Evolutionary conservation across 2,329 filamentous ascomycete genomes (phyloP), one percentile per base, ranked within the genome.

Genomic region (Penicillium psychrosexuale): DNA sequence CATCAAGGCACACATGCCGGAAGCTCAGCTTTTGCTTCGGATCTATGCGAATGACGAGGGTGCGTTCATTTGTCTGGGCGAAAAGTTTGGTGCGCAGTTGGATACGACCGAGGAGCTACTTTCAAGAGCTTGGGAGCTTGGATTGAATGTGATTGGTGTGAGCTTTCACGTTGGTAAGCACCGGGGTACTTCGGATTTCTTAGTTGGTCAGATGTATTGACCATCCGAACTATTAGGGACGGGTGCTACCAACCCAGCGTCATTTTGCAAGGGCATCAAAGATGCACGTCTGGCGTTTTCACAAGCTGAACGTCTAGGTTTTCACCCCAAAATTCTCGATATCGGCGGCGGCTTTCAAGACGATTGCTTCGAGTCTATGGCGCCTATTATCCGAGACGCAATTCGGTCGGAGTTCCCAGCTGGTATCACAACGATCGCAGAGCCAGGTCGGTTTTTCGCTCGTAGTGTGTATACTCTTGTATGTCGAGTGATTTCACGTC

Each of bases 91-190:
- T 15, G 65, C 65, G 8, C 56, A 55, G 6, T 28, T 63, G 13
- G 62, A 66, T 28, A 53, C 57, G 2, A 59, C 60, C 1, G 31
- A 51, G 13, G 31, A 37, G 8, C 46, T 70, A 5, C 51, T 70
- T 2, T 8, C 40, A 9, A 52, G 61, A 17, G 66, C 67, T 12
- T 54, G 47, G 57, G 57, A 65, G 12, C 51, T 69, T 8, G 57
- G 47, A 8, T 38, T 69, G 33, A 52, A 62, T 19, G 51, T 70
- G 7, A 50, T 62, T 8, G 68, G 67, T 0, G 59, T 70, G n/a
- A 66, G 65, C 31, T 70, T 70, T 24, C 67, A 69, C 53, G 60
- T 70, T 30, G 68, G 67, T 63, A 53, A 22, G 46, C 43, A n/a
- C 19, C n/a, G 8, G 13, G 8, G 8, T n/a, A 24, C 13, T n/a